Base-by-base conservation (phyloP, 2,329 filamentous ascomycete genomes). In the Alternaria conjuncta region DNA sequence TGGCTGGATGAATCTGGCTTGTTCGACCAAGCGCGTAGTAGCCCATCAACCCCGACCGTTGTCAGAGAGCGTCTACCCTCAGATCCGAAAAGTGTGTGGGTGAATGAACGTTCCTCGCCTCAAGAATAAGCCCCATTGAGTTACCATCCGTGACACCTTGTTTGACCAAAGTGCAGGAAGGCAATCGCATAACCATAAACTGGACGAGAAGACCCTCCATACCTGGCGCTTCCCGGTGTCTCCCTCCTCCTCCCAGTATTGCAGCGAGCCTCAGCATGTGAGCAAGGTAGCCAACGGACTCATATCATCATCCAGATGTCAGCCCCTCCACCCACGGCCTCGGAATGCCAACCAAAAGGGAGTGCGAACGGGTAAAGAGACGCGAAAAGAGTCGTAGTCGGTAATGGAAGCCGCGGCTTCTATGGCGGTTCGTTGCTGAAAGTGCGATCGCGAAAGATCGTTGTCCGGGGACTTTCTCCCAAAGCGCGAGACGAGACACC, bases 81-180 rank as follows among this genome's bases (percentile, higher is more conserved):
- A 80, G 79, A 83, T 82, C 82, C 81, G 76, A 79, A 80, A 80
- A 66, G 75, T 65, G 62, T 73, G 62, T 76, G 18, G 18, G 43
- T 21, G 54, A 82, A 84, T 77, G 71, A 81, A 85, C 86, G 87
- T 92, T 91, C 92, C 93, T 97, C 94, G 94, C 92, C 88, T 94
- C 95, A 92, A 97, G 93, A 97, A 97, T 98, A 94, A 97, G 95
- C 95, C 95, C 95, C 95, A 97, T 98, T 94, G 94, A 97, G 95
- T 98, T 96, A 97, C 92, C 86, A 83, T 81, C 32, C 79, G 77
- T 30, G 55, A 51, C 70, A 60, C 53, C 70, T 69, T 69, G 74
- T 77, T 72, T 74, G 67, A 70, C 73, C 79, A 83, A 79, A 75
- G 63, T 26, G 71, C 45, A 55, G 54, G 47, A 74, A 70, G 73